Percentiles rank a stretch among this genome's conserved stretches.
Evolutionary conservation across 2,329 filamentous ascomycete species (phyloP).

Genomic region (Xylariaceae sp.): DNA sequence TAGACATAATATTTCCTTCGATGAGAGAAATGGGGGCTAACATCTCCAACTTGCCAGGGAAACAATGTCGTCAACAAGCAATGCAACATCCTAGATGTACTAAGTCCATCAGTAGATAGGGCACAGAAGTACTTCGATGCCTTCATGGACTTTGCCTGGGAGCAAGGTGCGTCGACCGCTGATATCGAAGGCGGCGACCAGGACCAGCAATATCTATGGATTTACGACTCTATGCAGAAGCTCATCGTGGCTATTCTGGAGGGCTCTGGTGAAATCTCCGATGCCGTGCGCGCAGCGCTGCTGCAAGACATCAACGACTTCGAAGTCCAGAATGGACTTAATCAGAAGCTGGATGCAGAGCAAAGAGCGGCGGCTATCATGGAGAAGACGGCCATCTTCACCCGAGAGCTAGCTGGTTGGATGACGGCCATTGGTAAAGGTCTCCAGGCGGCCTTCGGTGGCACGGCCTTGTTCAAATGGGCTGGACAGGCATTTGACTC

Average conservation of each 20-base stretch:
- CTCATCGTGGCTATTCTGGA: neutral
- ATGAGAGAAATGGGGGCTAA: neutral
- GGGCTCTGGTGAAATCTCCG: neutral
- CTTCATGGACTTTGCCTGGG: neutral
- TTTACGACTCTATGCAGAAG: neutral
- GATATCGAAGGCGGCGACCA: conserved; percentile 1
- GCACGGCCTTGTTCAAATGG: neutral
- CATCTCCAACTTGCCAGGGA: neutral
- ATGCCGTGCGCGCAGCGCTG: neutral
- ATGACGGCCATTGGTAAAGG: neutral
- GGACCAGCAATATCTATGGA: neutral
- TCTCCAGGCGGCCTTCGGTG: neutral
- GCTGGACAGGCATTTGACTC: neutral
- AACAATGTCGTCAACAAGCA: conserved; percentile 1
- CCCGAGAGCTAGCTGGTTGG: neutral
- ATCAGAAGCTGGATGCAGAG: neutral
- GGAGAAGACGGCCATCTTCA: neutral
- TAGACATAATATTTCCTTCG: neutral
- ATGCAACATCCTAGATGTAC: neutral
- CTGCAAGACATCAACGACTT: neutral
- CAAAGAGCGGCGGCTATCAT: neutral
- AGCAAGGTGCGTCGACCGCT: neutral
- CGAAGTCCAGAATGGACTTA: neutral
- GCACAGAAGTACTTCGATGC: neutral
- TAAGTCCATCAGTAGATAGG: neutral